These are phyloP conservation scores for Durio zibethinus DNA, from an alignment of 345 rosid species.

Conservation along the genomic window DNA sequence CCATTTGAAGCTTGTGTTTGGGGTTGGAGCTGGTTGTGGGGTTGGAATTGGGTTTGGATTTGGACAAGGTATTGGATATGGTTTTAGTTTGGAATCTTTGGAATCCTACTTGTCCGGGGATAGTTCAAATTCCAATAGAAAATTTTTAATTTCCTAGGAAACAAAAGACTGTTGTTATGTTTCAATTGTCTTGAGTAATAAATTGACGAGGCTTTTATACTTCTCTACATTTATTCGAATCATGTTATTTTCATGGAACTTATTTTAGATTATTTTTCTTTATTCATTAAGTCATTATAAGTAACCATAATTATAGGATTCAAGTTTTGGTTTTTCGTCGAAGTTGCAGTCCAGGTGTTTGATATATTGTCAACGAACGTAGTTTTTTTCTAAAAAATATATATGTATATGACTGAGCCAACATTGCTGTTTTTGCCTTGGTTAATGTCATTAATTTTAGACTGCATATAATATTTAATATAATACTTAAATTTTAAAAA, in stretches of 20 bases:
- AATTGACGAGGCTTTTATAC: background rate
- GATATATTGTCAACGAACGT: background rate
- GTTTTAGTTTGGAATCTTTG: constrained; percentile 33
- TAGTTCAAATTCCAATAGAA: constrained; percentile 9
- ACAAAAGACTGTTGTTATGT: background rate
- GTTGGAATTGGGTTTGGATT: constrained; percentile 51
- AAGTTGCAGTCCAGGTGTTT: constrained; percentile 7
- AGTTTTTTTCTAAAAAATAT: background rate
- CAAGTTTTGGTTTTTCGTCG: background rate
- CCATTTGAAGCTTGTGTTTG: constrained; percentile 38
- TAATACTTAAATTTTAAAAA: too few species aligned
- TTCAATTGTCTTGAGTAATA: background rate
- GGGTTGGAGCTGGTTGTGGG: constrained; percentile 55
- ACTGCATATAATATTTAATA: too few species aligned
- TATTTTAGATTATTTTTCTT: background rate
- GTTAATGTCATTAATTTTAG: too few species aligned
- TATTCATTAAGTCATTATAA: background rate
- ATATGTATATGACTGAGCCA: background rate
- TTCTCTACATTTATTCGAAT: background rate
- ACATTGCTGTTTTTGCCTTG: too few species aligned
- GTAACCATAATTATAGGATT: background rate
- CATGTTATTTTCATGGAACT: too few species aligned
- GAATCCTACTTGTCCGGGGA: background rate
- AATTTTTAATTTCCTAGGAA: background rate
- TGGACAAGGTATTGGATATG: constrained; percentile 59